These are phyloP conservation scores for Pseudocercospora musae DNA, from an alignment of 2,329 filamentous ascomycete species.

Conservation along the genomic window DNA sequence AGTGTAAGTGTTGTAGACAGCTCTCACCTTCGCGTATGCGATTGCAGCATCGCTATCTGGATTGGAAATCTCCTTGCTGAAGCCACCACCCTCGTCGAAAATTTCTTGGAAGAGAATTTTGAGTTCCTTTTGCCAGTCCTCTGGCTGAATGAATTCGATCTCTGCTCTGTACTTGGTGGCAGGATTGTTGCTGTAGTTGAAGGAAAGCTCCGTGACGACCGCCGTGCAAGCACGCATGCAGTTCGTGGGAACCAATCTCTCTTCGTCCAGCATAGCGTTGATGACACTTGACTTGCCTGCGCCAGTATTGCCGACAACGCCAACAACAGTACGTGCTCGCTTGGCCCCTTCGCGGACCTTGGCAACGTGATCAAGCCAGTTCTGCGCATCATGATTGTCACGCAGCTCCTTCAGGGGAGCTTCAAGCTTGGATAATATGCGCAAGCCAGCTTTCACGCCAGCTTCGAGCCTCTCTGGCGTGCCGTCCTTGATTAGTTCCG, in stretches of 20 bases:
- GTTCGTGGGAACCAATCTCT: conserved; percentile 54
- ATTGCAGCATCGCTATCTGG: conserved; percentile 49
- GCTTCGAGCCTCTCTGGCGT: conserved; percentile 39
- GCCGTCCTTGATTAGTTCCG: conserved; percentile 34
- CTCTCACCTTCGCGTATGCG: conserved; percentile 47
- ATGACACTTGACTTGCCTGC: conserved; percentile 62
- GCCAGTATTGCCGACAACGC: conserved; percentile 59
- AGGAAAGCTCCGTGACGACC: conserved; percentile 59
- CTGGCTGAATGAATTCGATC: conserved; percentile 54
- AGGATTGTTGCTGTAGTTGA: conserved; percentile 47
- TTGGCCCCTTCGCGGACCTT: conserved; percentile 40
- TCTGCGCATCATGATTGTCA: conserved; percentile 33
- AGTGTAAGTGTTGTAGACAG: conserved; percentile 46
- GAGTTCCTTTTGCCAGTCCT: conserved; percentile 56
- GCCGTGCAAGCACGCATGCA: conserved; percentile 63
- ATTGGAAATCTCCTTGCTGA: conserved; percentile 39
- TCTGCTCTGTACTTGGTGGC: conserved; percentile 50
- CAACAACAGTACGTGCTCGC: conserved; percentile 50
- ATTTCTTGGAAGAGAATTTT: conserved; percentile 50
- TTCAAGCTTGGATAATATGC: conserved; percentile 9
- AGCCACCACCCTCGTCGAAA: conserved; percentile 39
- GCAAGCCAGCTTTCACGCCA: conserved; percentile 39
- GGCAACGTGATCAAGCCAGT: conserved; percentile 44
- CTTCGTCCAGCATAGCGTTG: conserved; percentile 61
- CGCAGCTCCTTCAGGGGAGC: conserved; percentile 32